Evolutionary conservation across 345 rosid species (phyloP), one percentile per base, ranked within the genome.

Genomic region (Pseudoturritis turrita): DNA sequence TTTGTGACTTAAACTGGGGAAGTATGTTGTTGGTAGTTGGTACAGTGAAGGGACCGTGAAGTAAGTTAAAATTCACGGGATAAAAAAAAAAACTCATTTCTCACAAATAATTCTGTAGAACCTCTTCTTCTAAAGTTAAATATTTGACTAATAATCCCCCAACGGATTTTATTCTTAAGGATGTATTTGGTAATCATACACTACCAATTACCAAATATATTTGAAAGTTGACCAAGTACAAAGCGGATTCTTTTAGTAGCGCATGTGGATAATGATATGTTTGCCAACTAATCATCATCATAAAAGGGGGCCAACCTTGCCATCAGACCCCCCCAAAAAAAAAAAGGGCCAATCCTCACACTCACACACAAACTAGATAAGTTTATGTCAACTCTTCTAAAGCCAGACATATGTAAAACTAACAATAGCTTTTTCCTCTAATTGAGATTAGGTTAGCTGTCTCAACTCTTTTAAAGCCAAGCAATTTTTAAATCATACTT

Each of bases 271-370:
- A 25, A 15, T n/a, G 52, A 68, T 68, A 26, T 26, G 43, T 41
- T 26, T 18, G 62, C 40, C 72, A 41, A 68, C 62, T 53, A 54
- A 54, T 8, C 26, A 67, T 44, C 62, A 52, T 54, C 29, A 65
- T 22, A 5, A 10, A 49, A 9, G 29, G 36, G 62, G 6, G 26
- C 25, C 12, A 62, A n/a, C 50, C 10, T 14, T 33, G 37, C 9
- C 37, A 8, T 33, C 37, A n/a, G n/a, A n/a, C n/a, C n/a, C n/a
- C n/a, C n/a, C n/a, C n/a, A 3, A 8, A 8, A 33, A 33, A 33
- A 33, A 3, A 33, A 3, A 9, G 14, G 40, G 25, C n/a, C 36
- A 17, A 62, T n/a, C 51, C n/a, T 14, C 52, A 17, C 60, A 8
- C 18, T 35, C 71, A 36, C 12, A 22, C n/a, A 22, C 25, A 6